Evolutionary conservation across 768 basidiomycete genomes (phyloP).

Genomic region (Trametes elegans): DNA sequence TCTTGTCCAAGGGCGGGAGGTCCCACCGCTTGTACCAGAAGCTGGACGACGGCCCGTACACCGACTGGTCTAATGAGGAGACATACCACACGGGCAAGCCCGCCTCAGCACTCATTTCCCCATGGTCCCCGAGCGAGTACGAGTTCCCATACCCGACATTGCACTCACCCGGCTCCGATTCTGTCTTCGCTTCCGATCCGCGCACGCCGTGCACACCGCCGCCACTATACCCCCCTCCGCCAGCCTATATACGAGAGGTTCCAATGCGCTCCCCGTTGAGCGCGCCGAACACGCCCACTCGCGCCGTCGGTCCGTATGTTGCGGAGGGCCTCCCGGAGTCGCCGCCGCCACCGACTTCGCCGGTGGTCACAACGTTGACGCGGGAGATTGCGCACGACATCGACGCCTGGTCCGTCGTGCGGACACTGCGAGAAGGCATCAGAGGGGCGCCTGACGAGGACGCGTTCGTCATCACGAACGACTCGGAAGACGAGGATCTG

Average conservation of each 20-base stretch:
- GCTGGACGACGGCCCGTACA: constrained; percentile 14
- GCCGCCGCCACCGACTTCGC: not conserved
- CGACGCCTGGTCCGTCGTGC: not conserved
- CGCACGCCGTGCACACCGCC: constrained; percentile 16
- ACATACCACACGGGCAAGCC: constrained; percentile 11
- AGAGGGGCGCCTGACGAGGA: not conserved
- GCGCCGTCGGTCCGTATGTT: not conserved
- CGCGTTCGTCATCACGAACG: constrained; percentile 3
- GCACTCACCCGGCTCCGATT: constrained; percentile 11
- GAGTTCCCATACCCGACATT: constrained; percentile 15
- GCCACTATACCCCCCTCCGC: constrained; percentile 24
- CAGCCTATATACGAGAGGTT: constrained; percentile 23
- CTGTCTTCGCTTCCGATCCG: not conserved
- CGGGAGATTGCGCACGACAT: not conserved
- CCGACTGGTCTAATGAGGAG: constrained; percentile 6
- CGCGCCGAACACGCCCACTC: not conserved
- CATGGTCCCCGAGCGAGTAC: constrained; percentile 27
- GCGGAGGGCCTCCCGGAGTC: not conserved
- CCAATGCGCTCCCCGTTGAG: constrained; percentile 17
- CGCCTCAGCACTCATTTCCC: constrained; percentile 23
- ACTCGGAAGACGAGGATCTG: constrained; percentile 1
- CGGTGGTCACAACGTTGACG: not conserved
- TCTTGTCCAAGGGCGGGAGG: not conserved
- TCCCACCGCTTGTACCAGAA: constrained; percentile 9
- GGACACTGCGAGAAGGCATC: not conserved